A percentile compares a stretch with the other conserved stretches of the same genome.
phyloP scores from a whole-genome alignment of 2,329 filamentous ascomycete species.

The Alternaria consortialis region DNA sequence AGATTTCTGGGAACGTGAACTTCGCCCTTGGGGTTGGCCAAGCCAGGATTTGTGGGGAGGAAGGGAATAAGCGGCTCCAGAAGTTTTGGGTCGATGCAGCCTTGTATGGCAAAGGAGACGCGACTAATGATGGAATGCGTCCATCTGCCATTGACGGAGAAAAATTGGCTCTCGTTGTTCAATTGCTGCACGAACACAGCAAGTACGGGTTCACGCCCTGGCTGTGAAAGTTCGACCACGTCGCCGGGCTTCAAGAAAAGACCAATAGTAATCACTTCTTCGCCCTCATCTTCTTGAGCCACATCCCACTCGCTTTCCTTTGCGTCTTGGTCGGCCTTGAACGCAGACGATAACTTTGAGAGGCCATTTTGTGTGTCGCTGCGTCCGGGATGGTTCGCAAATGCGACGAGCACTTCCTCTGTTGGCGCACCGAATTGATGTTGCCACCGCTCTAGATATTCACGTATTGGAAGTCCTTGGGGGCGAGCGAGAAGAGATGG shows the following conservation, averaged over 20 bases:
- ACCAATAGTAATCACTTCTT: conserved; percentile 47
- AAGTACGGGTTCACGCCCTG: conserved; percentile 54
- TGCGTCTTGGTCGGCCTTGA: conserved; percentile 36
- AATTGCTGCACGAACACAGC: conserved; percentile 60
- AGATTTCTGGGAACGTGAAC: conserved; percentile 57
- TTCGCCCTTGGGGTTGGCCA: conserved; percentile 38
- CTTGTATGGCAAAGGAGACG: conserved; percentile 60
- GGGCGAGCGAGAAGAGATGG: conserved; percentile 26
- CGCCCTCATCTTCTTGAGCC: conserved; percentile 33
- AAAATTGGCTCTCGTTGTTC: conserved; percentile 56
- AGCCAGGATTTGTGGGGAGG: conserved; percentile 55
- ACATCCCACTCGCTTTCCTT: conserved; percentile 31
- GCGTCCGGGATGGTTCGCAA: conserved; percentile 40
- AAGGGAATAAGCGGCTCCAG: conserved; percentile 60
- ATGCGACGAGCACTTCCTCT: conserved; percentile 40
- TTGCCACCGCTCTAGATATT: conserved; percentile 55
- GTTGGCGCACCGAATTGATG: conserved; percentile 48
- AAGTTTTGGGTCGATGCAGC: conserved; percentile 57
- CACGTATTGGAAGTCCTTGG: conserved; percentile 32
- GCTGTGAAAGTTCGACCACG: conserved; percentile 57
- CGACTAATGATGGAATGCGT: conserved; percentile 47
- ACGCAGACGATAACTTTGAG: conserved; percentile 30
- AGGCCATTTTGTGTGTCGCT: conserved; percentile 36
- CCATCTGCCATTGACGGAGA: conserved; percentile 62
- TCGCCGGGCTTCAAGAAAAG: conserved; percentile 56